Base-by-base conservation (phyloP, 176 grass and related monocot species). In the Musa beccarii region DNA sequence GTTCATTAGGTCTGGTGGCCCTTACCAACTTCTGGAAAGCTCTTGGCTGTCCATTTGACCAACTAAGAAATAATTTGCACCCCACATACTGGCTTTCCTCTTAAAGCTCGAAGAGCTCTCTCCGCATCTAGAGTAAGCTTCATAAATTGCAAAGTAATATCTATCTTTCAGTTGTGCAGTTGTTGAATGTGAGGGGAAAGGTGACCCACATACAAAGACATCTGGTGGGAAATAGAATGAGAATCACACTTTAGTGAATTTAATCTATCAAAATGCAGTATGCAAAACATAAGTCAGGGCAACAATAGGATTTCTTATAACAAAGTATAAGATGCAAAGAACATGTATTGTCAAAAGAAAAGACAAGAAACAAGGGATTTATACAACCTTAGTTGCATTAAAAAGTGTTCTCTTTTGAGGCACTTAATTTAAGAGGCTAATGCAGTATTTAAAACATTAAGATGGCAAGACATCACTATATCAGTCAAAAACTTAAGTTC, bases 61-160 rank as follows among this genome's bases (percentile, higher is more conserved):
- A 90, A 53, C 84, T 82, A 78, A 90, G 66, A 82, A 82, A 87
- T 11, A 90, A 90, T 80, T 26, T 69, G 79, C 43, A 76, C 52
- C 54, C 85, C 88, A 75, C 85, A 87, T 74, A 90, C 59, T 62
- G 5, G 73, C 73, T 65, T 78, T 49, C 82, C 82, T 10, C 68
- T 76, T 62, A 90, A 62, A 12, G 34, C 54, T 63, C 63, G 55
- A 61, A 90, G 3, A 59, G 85, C 88, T 80, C 76, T 80, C 78
- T 80, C 73, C 59, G 88, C 82, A 80, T 87, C 76, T 69, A 26
- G 54, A 66, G 54, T 79, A 80, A 43, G 67, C 69, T 80, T 80
- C 82, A 87, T 75, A 90, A 1, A 87, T 76, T 53, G 75, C 88
- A 87, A 90, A 90, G 64, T 82, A 82, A 61, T 90, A 87, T 75